Evolutionary conservation across 345 rosid species (phyloP), one percentile per base, ranked within the genome.

Genomic region (Noccaea caerulescens): DNA sequence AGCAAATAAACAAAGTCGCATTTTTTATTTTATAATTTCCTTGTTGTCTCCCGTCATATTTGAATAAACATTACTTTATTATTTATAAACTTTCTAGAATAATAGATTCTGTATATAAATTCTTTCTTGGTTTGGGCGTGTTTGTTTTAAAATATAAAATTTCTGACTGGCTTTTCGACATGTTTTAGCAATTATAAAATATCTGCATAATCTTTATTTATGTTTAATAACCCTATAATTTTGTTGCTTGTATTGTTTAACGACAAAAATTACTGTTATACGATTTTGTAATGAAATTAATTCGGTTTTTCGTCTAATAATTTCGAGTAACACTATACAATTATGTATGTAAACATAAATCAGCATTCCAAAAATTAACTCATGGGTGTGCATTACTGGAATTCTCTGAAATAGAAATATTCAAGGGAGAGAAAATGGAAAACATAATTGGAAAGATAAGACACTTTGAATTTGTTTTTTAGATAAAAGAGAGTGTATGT

Each of bases 21-120:
- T 11, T 44, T 59, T 59, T 16, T 60, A 25, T 60, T 9, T 2
- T 53, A 27, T 5, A 44, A 57, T 39, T 52, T 53, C 51, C 64
- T 45, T 38, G 14, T 54, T 10, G 63, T 37, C 79, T 61, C 69
- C 78, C 74, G 79, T 75, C 79, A 61, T 75, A 61, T 61, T 75
- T 68, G 79, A 75, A 75, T 38, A 20, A 10, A 45, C 5, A 68
- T 9, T 54, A 10, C 71, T 34, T 49, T 30, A n/a, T 30, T 47
- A 47, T 7, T 49, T 6, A 10, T 6, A 39, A 13, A 58, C 27
- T 58, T 66, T 66, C 67, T 66, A 73, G 77, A 73, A n/a, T 39
- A 38, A 53, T 0, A 49, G 23, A 30, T 16, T 50, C 12, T 58
- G 0, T 38, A 58, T 45, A 7, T n/a, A 27, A 33, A 33, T 3